phyloP scores from a whole-genome alignment of 257 asterid genomes.

The Verbascum thapsus region DNA sequence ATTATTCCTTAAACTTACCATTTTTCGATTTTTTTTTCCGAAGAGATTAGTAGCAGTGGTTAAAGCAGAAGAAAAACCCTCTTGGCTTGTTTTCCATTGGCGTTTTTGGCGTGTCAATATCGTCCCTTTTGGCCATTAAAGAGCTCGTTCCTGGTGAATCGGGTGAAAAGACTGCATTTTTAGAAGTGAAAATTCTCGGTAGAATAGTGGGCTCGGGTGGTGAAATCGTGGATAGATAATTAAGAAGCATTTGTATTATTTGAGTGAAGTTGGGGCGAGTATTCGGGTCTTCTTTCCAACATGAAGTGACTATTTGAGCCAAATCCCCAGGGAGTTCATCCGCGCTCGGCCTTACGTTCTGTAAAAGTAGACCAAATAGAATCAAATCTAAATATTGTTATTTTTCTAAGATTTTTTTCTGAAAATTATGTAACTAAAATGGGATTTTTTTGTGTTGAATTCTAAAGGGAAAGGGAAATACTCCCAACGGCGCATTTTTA shows the following conservation, averaged over 20 bases:
- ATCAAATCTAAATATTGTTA: too few species aligned
- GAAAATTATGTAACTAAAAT: too few species aligned
- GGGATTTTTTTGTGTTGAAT: too few species aligned
- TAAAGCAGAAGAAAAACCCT: slow-evolving; percentile 76
- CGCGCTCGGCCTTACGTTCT: slow-evolving; percentile 89
- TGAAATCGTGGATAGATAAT: slow-evolving; percentile 62
- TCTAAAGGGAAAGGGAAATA: too few species aligned
- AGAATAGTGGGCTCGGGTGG: slow-evolving; percentile 72
- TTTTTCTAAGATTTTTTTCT: too few species aligned
- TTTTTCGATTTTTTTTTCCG: neutral
- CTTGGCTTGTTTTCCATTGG: slow-evolving; percentile 52
- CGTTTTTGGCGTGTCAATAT: too few species aligned
- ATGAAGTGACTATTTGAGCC: slow-evolving; percentile 78
- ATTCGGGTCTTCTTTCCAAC: slow-evolving; percentile 92
- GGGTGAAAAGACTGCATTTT: slow-evolving; percentile 69
- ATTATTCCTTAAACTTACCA: neutral
- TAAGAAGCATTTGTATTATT: slow-evolving; percentile 92
- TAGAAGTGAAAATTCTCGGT: slow-evolving; percentile 58
- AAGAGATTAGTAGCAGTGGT: slow-evolving; percentile 43
- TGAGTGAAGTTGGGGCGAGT: slow-evolving; percentile 84
- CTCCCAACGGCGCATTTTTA: too few species aligned
- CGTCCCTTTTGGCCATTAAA: slow-evolving; percentile 71
- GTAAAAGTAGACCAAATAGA: slow-evolving; percentile 26
- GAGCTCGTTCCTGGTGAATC: slow-evolving; percentile 96
- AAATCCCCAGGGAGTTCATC: slow-evolving; percentile 79